Percentiles rank a stretch among this genome's conserved stretches.
These are phyloP conservation scores for Cryoendolithus antarcticus DNA, from an alignment of 2,329 filamentous ascomycete species.

Conservation along the genomic window DNA sequence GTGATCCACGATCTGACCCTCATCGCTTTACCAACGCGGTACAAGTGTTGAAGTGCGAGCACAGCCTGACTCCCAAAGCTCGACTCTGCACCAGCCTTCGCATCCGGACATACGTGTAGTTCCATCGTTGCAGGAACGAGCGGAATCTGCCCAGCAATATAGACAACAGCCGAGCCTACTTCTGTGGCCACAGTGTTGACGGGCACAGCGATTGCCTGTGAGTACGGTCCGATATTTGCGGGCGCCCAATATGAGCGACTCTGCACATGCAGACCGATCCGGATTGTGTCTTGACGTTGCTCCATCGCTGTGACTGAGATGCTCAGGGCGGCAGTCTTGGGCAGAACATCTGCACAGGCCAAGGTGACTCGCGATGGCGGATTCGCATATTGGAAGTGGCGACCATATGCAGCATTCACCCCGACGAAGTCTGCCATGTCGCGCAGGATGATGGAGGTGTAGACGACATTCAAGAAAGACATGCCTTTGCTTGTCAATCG, in stretches of 20 bases:
- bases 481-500: constrained; percentile 19
- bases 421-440: constrained; percentile 66
- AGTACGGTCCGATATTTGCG: constrained; percentile 94
- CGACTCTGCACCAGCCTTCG: too few species aligned
- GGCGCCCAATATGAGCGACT: constrained; percentile 94
- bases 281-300: constrained; percentile 10
- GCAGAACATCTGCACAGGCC: constrained; percentile 58
- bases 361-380: constrained; percentile 79
- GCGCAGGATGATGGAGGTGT: constrained; percentile 56
- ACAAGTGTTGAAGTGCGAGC: constrained; percentile 78
- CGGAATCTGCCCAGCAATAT: constrained; percentile 83
- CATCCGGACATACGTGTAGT: constrained; percentile 24
- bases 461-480: constrained; percentile 20
- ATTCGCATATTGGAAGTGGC: constrained; percentile 63
- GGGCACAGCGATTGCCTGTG: constrained; percentile 61
- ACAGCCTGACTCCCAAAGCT: constrained; percentile 42
- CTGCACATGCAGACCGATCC: constrained; percentile 68
- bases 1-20: constrained; percentile 63
- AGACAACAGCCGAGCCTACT: constrained; percentile 32
- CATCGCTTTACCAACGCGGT: constrained; percentile 64
- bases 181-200: constrained; percentile 7
- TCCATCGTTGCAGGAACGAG: constrained; percentile 70
- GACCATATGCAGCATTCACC: constrained; percentile 65
- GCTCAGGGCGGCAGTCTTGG: constrained; percentile 48
- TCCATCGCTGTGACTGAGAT: constrained; percentile 39